phyloP scores from a whole-genome alignment of 805 yeast species.

The Kuraishia ogatae region DNA sequence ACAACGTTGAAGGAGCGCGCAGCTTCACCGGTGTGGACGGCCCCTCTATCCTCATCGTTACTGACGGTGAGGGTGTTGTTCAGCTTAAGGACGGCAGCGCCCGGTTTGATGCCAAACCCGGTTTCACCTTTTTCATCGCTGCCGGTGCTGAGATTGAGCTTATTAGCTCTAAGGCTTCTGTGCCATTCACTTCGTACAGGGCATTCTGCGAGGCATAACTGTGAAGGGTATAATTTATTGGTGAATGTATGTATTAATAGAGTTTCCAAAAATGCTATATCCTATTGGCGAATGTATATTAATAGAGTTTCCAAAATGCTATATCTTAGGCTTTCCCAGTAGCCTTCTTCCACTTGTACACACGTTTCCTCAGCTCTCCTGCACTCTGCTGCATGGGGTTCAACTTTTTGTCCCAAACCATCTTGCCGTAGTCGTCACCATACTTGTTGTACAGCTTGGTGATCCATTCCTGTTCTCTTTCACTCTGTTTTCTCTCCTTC shows the following conservation, averaged over 20 bases:
- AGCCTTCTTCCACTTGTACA: constrained; percentile 57
- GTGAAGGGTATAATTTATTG: too few species aligned
- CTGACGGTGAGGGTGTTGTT: constrained; percentile 69
- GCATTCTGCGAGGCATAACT: constrained; percentile 72
- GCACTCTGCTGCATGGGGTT: constrained; percentile 76
- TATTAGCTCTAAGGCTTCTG: constrained; percentile 34
- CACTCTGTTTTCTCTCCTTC: constrained; percentile 43
- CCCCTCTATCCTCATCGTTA: constrained; percentile 79
- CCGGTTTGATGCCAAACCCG: constrained; percentile 48
- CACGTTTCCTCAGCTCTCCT: constrained; percentile 73
- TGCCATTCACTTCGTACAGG: constrained; percentile 69
- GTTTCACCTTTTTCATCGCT: constrained; percentile 79
- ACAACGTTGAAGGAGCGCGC: constrained; percentile 41
- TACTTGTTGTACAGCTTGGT: constrained; percentile 56
- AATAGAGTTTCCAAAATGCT: too few species aligned
- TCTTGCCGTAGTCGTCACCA: constrained; percentile 81
- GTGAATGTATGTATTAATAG: background rate
- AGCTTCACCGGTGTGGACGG: constrained; percentile 60
- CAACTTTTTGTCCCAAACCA: constrained; percentile 87
- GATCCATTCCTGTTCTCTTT: constrained; percentile 72
- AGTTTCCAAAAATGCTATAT: too few species aligned
- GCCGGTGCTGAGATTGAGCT: constrained; percentile 65
- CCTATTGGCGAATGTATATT: background rate
- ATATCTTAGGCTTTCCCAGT: too few species aligned
- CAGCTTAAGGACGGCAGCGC: constrained; percentile 31